Base-by-base conservation (phyloP, 2,329 filamentous ascomycete species). In the Apiospora kogelbergensis region DNA sequence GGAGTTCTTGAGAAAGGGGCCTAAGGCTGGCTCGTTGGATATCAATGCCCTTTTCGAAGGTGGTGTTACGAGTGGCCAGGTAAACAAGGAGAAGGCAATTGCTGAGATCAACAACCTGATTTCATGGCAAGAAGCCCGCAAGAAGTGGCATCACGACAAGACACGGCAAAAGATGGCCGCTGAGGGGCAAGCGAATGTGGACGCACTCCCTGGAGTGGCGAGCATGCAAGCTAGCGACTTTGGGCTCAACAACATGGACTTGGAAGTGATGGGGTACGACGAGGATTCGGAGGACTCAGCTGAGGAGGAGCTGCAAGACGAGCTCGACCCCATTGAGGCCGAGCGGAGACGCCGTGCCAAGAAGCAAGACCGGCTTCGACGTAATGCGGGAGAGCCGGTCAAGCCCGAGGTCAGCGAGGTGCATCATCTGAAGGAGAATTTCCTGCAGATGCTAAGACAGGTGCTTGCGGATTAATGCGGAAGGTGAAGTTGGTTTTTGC, bases 81-180 rank as follows among this genome's bases (percentile, higher is more conserved):
- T 99, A 66, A 88, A 98, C 78, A 91, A 90, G 78, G 84, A 88
- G 2, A 88, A 89, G 72, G 93, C 92, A 0, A 89, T 95, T 10
- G 82, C 82, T 3, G 96, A 99, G 81, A 95, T 98, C 76, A 89
- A 98, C 76, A 84, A 87, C 40, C 85, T 99, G 65, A 96, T 99
- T 74, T 86, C 91, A 64, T 99, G 96, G 96, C 96, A 99, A 80
- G 93, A 95, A 78, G 93, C 93, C 53, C 87, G 96, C 68, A 98
- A 99, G 86, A 95, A 95, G 82, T 99, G 96, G 96, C 96, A 99
- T 79, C 90, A 95, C 71, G 94, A 97, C 81, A 99, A 99, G 86
- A 99, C 96, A 10, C 86, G 95, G 67, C 96, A 98, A 83, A 99
- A 99, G 86, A 98, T 99, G 96, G 96, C 96, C 0, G 94, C 94